Evolutionary conservation across 345 rosid genomes (phyloP), one percentile per base, ranked within the genome.

Genomic region (Sisymbrium irio): DNA sequence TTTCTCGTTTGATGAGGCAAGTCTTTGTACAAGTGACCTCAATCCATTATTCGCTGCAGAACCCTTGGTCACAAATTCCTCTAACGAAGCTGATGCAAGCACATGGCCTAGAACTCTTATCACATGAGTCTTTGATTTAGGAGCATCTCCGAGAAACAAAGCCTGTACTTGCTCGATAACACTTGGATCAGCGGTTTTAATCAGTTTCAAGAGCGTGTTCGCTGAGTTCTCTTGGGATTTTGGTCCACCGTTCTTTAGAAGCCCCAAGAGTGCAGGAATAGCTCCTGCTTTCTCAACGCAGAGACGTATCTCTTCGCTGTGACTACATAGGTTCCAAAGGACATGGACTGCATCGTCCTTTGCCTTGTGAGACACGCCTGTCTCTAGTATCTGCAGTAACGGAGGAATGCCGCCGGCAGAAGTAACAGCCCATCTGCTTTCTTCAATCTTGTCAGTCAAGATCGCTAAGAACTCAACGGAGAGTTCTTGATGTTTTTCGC

Each of bases 321-420:
- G 96, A 67, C 91, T 80, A 75, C 94, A 86, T 71, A 90, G 75
- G 78, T 86, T 89, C 88, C 88, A 86, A 18, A 93, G 80, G 69
- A 93, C 80, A 64, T 73, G 89, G 6, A 92, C 82, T 6, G 97
- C 96, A 76, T 85, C 87, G 37, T 93, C 97, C 75, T 82, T 85
- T 35, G 96, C 93, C 79, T 83, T 89, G 59, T 89, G 89, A 14
- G 98, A 89, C 37, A 32, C 62, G 53, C 94, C 88, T 3, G 74
- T 75, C 85, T 89, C 93, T 64, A 93, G 55, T 69, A 93, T 77
- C 77, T 91, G 96, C 45, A 89, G 83, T 74, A 90, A 53, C 11
- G 91, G 98, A 81, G 98, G 98, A 82, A 93, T 93, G 68, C 98
- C 97, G 10, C 96, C 98, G 14, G 94, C 97, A 44, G 96, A 93